Evolutionary conservation across 73 alveolate species (phyloP), one percentile per base, ranked within the genome.

Genomic region (Paramecium octaurelia): DNA sequence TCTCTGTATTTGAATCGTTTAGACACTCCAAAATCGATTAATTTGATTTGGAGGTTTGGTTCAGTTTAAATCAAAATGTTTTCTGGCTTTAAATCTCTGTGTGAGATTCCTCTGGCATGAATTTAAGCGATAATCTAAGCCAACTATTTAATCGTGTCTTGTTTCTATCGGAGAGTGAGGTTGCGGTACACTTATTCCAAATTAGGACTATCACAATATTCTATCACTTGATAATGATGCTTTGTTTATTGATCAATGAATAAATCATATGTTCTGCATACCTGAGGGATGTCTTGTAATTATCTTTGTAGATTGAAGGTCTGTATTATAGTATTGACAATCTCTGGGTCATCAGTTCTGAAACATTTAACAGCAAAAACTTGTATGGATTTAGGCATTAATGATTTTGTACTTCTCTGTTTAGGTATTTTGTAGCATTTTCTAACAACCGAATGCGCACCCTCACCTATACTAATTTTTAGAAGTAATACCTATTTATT

Each of bases 31-130:
- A 80, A 80, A 48, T 80, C 91, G 2, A 80, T 42, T 48, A 80
- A 80, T 21, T 80, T 80, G 2, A 80, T 80, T 43, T 80, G n/a
- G 10, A 46, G 11, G 46, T 5, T 27, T 18, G 91, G 91, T 42
- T 80, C 46, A 42, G 57, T 31, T 18, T 40, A 43, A 10, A 80
- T 23, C 12, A 80, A 50, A 24, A 80, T 80, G 11, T 80, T 80
- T n/a, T 80, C 91, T 44, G 91, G 91, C 24, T 80, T 80, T 42
- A 80, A 46, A 48, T 80, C 91, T 80, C 91, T 80, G 23, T 80
- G 91, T n/a, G 57, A 23, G 16, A 80, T 80, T 80, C 91, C 91
- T 80, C 50, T 80, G 4, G 46, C 12, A 80, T 80, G 91, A 43
- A 80, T 46, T 18, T 21, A 11, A 0, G 76, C 44, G 21, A 80